Evolutionary conservation across 1,284 basidiomycete species (phyloP), one percentile per base, ranked within the genome.

Genomic region (Abortiporus biennis): DNA sequence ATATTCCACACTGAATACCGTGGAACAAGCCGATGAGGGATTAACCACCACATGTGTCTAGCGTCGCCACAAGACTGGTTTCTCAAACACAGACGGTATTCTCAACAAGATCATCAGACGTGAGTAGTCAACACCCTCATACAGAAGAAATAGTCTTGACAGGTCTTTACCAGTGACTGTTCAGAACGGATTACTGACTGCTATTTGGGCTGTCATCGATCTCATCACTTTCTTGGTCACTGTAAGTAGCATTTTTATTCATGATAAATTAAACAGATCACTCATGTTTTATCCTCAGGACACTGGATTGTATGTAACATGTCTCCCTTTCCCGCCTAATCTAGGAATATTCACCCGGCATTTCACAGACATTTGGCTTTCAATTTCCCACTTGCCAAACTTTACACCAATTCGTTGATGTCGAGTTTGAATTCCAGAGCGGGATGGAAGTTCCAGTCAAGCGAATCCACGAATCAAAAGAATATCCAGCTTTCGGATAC

Each of bases 91-190:
- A 1, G 62, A 67, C 39, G 62, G 63, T 44, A 46, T 62, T 20
- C 55, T 67, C 22, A 63, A 65, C 52, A 59, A 54, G 35, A 68
- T 75, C 38, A 71, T 73, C 36, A 57, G 68, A 43, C 40, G 72
- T 73, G 46, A 41, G 66, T 57, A 11, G 2, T 21, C 11, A 11
- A 31, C 6, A 8, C n/a, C 27, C 27, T n/a, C 27, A 9, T 9
- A 27, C 30, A 23, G 27, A 8, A 8, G 27, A 9, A n/a, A 29
- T n/a, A 29, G 8, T 29, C 8, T 29, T 29, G 27, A 29, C 9
- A 29, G 9, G 27, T 29, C 9, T 20, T 13, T 6, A 9, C 6
- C 36, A 66, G 64, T 63, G 20, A 64, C 64, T 11, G 57, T 65
- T 6, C 63, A 63, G 39, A 63, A 62, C 1, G 62, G 63, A 21